phyloP scores from a whole-genome alignment of 139 green algal genomes.

The Cymbomonas tetramitiformis region DNA sequence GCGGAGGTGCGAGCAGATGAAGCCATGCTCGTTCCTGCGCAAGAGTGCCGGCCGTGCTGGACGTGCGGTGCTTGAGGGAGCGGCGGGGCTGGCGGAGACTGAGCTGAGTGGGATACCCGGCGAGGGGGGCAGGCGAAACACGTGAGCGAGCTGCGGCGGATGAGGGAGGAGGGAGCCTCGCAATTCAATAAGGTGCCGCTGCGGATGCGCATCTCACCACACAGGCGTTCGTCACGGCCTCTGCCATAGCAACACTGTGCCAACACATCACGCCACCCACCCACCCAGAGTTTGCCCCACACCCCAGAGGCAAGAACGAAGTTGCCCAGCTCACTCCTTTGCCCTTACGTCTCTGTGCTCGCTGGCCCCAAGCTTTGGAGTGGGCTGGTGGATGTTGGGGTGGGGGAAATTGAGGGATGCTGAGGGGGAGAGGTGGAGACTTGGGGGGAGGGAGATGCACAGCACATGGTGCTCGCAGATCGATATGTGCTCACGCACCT shows the following conservation, averaged over 20 bases:
- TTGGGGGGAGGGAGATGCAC: neutral
- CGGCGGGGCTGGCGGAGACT: constrained; percentile 49
- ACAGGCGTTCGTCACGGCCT: no score
- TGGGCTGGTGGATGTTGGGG: no score
- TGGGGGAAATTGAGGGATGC: neutral
- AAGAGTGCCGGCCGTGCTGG: constrained; percentile 33
- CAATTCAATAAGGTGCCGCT: no score
- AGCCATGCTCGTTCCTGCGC: neutral
- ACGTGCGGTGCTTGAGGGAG: constrained; percentile 48
- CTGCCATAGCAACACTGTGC: no score
- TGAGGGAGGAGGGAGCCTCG: constrained; percentile 57
- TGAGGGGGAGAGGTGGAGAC: neutral
- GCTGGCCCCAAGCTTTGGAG: no score
- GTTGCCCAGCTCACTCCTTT: no score
- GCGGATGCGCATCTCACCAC: no score
- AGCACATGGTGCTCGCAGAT: constrained; percentile 37
- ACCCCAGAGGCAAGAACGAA: no score
- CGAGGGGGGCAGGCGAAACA: constrained; percentile 51
- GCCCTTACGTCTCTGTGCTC: no score
- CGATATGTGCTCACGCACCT: constrained; percentile 71
- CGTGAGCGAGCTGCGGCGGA: constrained; percentile 53
- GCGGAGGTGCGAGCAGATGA: neutral
- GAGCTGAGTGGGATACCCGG: constrained; percentile 59
- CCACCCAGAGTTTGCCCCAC: no score
- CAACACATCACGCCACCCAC: no score